Evolutionary conservation across 2,329 filamentous ascomycete genomes (phyloP), one percentile per base, ranked within the genome.

Genomic region (Beauveria sp.): DNA sequence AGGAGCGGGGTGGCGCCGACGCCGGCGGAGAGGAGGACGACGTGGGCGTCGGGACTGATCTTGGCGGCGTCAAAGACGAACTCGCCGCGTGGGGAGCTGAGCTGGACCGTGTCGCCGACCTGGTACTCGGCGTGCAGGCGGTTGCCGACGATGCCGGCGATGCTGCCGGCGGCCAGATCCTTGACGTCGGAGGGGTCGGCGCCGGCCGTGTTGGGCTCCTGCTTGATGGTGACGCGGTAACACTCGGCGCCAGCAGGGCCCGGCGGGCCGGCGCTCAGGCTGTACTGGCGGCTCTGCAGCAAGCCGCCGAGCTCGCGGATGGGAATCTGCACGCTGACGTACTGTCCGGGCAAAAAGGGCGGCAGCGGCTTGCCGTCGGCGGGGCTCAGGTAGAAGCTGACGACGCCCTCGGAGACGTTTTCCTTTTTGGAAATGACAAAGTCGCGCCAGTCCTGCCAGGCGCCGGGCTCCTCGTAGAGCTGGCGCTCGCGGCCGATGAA

Each of bases 211-310:
- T 9, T 28, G 40, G 42, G 50, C 65, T 84, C 88, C 62, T 78
- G 82, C 80, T 92, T 93, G 64, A 93, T 86, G 66, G 84, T 89
- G 74, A 93, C 86, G 60, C 90, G 83, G 74, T 90, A 90, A 72
- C 76, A 8, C 6, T n/a, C 66, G 12, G 45, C 26, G 66, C 65
- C 24, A 4, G 34, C 3, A 2, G 34, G 34, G 14, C 34, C 34
- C 34, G 34, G 34, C 34, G 79, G 78, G 2, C 75, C 78, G 67
- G 89, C 85, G 68, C 84, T 88, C 61, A 93, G 78, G 52, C 86
- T 89, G 77, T 91, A 93, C 76, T 93, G 90, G 60, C 90, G 77
- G 62, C 85, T 84, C 73, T 93, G 90, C 62, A 80, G 74, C 66
- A 87, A 79, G n/a, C 82, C 81, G 18, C 66, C 68, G 24, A 88